phyloP scores from a whole-genome alignment of 2,329 filamentous ascomycete genomes.

The Torrubiella hemipterigena region DNA sequence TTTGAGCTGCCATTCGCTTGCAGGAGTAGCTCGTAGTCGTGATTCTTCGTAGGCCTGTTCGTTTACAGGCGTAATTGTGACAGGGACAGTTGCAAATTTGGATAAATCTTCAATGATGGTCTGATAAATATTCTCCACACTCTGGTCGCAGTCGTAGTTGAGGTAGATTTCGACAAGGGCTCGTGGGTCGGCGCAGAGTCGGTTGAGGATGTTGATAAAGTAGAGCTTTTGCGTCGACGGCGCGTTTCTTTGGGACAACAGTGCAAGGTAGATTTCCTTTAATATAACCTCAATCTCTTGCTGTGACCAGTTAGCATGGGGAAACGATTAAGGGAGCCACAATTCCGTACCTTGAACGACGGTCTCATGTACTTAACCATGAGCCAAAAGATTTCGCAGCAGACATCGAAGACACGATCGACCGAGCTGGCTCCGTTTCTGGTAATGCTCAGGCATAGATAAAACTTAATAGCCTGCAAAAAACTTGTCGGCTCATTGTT shows the following conservation, averaged over 20 bases:
- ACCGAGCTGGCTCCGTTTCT: conserved; percentile 92
- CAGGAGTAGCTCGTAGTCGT: conserved; percentile 46
- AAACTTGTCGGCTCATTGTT: conserved; percentile 82
- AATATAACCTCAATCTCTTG: conserved; percentile 97
- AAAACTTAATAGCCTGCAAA: conserved; percentile 90
- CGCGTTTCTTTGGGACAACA: conserved; percentile 77
- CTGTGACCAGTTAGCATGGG: conserved; percentile 23
- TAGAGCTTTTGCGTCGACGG: conserved; percentile 86
- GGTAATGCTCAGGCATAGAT: conserved; percentile 87
- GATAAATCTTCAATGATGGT: conserved; percentile 88
- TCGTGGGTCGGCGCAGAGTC: conserved; percentile 74
- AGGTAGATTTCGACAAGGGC: conserved; percentile 91
- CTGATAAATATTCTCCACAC: conserved; percentile 95
- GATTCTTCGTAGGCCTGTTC: conserved; percentile 82
- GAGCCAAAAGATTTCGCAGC: conserved; percentile 95
- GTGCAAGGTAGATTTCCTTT: conserved; percentile 91
- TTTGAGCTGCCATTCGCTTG: conserved; percentile 73
- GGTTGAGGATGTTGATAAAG: conserved; percentile 74
- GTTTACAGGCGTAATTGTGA: conserved; percentile 61
- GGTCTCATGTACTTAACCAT: conserved; percentile 91
- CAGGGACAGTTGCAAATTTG: conserved; percentile 68
- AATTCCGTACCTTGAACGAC: conserved; percentile 63
- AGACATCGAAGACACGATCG: conserved; percentile 85
- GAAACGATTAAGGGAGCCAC: not conserved
- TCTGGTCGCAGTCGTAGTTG: conserved; percentile 95